phyloP scores from a whole-genome alignment of 148 eudicot genomes.

The Dianthus caryophyllus region DNA sequence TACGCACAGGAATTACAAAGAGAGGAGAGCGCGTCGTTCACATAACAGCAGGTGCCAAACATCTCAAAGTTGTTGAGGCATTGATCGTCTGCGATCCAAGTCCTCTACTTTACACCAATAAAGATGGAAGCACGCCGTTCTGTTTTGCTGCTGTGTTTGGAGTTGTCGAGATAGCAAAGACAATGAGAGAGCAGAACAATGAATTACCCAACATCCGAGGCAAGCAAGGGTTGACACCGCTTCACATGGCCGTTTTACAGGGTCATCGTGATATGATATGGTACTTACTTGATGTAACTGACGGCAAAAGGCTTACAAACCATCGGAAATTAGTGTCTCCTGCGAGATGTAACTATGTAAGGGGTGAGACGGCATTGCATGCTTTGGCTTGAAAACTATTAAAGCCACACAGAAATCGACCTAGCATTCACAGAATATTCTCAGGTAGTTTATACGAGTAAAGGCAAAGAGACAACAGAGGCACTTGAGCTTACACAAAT shows the following conservation, averaged over 20 bases:
- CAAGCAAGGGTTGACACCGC: slow-evolving; percentile 25
- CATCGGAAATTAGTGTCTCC: background rate
- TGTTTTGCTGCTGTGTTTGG: slow-evolving; percentile 26
- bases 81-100: background rate
- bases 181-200: slow-evolving; percentile 12
- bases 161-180: background rate
- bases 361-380: slow-evolving; percentile 23
- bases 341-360: slow-evolving; percentile 24
- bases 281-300: slow-evolving; percentile 17
- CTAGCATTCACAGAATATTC: slow-evolving; percentile 1
- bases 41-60: slow-evolving; percentile 22
- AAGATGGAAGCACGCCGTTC: slow-evolving; percentile 19
- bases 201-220: slow-evolving; percentile 22
- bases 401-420: background rate
- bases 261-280: slow-evolving; percentile 22
- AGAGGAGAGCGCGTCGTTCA: slow-evolving; percentile 23
- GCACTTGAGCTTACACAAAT: slow-evolving; percentile 16
- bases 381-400: slow-evolving; percentile 23
- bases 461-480: slow-evolving; percentile 8
- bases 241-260: slow-evolving; percentile 22
- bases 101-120: slow-evolving; percentile 10
- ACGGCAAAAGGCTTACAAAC: background rate
- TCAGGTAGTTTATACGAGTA: background rate
- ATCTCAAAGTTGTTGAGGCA: slow-evolving; percentile 9
- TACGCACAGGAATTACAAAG: slow-evolving; percentile 3